These are phyloP conservation scores for Metarhizium anisopliae DNA, from an alignment of 2,329 filamentous ascomycete species.

Conservation along the genomic window DNA sequence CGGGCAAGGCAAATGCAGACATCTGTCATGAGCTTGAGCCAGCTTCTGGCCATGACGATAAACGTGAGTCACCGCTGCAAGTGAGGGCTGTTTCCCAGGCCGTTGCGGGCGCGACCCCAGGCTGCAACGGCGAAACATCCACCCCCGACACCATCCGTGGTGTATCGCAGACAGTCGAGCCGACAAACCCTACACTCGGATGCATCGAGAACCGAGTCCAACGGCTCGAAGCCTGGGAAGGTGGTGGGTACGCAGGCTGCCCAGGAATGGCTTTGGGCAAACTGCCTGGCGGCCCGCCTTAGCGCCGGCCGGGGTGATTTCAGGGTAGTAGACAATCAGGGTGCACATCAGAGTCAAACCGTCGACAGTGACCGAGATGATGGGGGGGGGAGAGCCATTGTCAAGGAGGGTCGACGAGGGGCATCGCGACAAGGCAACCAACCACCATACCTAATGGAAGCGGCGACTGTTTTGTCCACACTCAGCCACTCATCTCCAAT, in stretches of 20 bases:
- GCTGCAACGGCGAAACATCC: background rate
- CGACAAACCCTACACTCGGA: background rate
- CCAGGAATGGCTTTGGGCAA: background rate
- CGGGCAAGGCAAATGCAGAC: too few relatives aligned
- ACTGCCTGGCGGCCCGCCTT: conserved; percentile 1
- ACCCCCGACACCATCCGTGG: background rate
- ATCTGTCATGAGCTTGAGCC: too few relatives aligned
- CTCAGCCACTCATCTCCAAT: background rate
- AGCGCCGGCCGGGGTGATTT: too few relatives aligned
- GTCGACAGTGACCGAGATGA: background rate
- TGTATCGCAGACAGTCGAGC: background rate
- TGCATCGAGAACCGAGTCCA: background rate
- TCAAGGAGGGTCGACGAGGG: background rate
- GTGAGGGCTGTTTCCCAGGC: background rate
- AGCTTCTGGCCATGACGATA: background rate
- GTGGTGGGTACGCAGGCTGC: background rate
- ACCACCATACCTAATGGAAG: background rate
- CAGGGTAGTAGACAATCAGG: background rate
- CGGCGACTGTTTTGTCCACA: background rate
- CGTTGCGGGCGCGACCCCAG: background rate
- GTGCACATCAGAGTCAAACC: too few relatives aligned
- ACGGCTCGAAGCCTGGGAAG: background rate
- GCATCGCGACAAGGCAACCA: conserved; percentile 1
- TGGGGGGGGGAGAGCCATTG: background rate
- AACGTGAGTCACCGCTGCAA: background rate